These are phyloP conservation scores for Globisporangium nodosum DNA, from an alignment of 352 stramenopile species.

Conservation along the genomic window DNA sequence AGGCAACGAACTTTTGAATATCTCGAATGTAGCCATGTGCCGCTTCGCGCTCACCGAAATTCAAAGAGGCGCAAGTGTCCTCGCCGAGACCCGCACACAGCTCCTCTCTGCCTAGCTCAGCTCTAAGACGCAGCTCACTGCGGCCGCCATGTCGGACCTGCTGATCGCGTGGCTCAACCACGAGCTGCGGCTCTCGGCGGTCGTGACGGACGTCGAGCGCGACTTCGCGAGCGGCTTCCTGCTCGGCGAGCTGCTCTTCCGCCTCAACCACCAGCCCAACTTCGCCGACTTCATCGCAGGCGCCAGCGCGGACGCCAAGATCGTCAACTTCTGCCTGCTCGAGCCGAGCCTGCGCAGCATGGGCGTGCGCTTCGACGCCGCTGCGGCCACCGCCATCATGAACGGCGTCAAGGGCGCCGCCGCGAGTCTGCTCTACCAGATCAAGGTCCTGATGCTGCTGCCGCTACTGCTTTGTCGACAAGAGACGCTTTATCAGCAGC, in stretches of 20 bases:
- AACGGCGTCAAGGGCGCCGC: slow-evolving; percentile 55
- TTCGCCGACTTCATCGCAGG: slow-evolving; percentile 77
- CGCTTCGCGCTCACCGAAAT: no score
- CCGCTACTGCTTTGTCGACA: no score
- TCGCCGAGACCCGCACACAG: background rate
- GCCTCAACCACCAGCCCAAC: slow-evolving; percentile 89
- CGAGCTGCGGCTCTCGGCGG: slow-evolving; percentile 63
- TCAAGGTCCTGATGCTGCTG: slow-evolving; percentile 43
- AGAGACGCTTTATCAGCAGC: background rate
- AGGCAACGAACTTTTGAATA: no score
- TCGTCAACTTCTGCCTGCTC: slow-evolving; percentile 87
- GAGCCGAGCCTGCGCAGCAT: slow-evolving; percentile 72
- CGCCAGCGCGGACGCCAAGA: slow-evolving; percentile 71
- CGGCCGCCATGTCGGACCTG: slow-evolving; percentile 53
- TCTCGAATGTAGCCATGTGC: no score
- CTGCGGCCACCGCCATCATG: slow-evolving; percentile 75
- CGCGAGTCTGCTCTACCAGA: slow-evolving; percentile 80
- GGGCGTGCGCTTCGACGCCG: slow-evolving; percentile 74
- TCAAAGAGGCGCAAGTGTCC: no score
- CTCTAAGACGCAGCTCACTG: background rate
- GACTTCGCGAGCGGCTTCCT: slow-evolving; percentile 86
- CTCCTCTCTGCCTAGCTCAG: background rate
- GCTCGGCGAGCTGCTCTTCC: slow-evolving; percentile 76
- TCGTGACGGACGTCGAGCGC: slow-evolving; percentile 55
- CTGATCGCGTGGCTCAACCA: slow-evolving; percentile 82